Percentiles rank a stretch among this genome's conserved stretches.
Conservation (phyloP, 495 filamentous ascomycete genomes). For the Penicillium maclennaniae region DNA sequence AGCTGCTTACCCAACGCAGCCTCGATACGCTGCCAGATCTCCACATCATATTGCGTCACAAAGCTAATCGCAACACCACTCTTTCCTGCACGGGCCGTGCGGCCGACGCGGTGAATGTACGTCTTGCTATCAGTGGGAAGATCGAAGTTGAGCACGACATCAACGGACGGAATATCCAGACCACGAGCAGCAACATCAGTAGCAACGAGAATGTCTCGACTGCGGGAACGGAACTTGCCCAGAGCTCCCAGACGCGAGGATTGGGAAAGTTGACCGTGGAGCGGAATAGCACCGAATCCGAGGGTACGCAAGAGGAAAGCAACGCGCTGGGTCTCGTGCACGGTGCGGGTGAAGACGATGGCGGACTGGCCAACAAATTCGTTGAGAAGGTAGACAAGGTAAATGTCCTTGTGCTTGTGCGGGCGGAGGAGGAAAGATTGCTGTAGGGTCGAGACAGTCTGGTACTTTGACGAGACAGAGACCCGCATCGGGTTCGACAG, state of each 20-base stretch:
- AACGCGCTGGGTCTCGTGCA: constrained; percentile 82
- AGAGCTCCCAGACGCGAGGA: constrained; percentile 77
- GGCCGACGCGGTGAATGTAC: constrained; percentile 91
- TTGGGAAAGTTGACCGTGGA: constrained; percentile 88
- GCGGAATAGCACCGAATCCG: constrained; percentile 80
- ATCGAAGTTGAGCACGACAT: constrained; percentile 85
- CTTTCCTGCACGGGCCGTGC: constrained; percentile 87
- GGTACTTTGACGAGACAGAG: constrained; percentile 76
- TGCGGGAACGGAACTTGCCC: constrained; percentile 76
- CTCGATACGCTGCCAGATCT: constrained; percentile 83
- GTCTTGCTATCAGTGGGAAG: constrained; percentile 80
- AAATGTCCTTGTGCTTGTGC: constrained; percentile 85
- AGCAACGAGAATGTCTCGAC: constrained; percentile 82
- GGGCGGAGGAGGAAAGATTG: constrained; percentile 84
- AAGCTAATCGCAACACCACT: constrained; percentile 77
- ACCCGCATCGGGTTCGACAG: constrained; percentile 75
- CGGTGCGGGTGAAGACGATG: constrained; percentile 91
- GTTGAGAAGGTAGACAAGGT: constrained; percentile 80
- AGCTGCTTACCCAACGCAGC: constrained; percentile 73
- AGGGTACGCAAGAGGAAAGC: constrained; percentile 76
- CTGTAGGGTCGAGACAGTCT: constrained; percentile 79
- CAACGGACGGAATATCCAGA: constrained; percentile 90
- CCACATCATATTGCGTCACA: constrained; percentile 89
- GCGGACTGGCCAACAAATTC: constrained; percentile 76
- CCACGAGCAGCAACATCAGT: constrained; percentile 94